Evolutionary conservation across 2,329 filamentous ascomycete genomes (phyloP).

Genomic region (Akanthomyces uredinophilus): DNA sequence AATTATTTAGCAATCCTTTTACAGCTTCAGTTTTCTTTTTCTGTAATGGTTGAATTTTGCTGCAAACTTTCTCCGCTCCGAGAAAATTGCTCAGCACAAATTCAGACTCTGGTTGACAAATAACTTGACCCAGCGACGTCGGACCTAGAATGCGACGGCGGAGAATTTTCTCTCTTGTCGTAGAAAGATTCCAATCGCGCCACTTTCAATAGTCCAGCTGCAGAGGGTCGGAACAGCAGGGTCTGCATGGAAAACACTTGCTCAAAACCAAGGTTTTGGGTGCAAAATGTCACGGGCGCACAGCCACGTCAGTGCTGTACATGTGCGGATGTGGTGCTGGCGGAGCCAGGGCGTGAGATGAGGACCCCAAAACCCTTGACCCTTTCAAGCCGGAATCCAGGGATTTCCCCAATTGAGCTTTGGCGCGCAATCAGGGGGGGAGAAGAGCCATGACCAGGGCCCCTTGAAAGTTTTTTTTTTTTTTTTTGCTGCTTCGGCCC

Average conservation of each 20-base stretch:
- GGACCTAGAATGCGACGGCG: not conserved
- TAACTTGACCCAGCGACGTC: not conserved
- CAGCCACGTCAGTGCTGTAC: constrained; percentile 4
- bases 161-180: no score
- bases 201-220: not conserved
- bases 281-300: not conserved
- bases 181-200: not conserved
- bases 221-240: not conserved
- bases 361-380: no score
- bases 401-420: constrained; percentile 1
- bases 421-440: not conserved
- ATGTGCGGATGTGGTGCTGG: not conserved
- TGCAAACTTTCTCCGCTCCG: no score
- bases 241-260: not conserved
- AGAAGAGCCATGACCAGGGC: not conserved
- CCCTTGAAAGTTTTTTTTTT: not conserved
- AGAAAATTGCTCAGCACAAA: not conserved
- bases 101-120: not conserved
- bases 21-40: no score
- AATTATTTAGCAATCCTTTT: no score
- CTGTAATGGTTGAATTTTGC: no score
- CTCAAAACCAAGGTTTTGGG: not conserved
- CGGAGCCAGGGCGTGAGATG: not conserved
- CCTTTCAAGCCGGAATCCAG: not conserved
- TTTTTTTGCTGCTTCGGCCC: not conserved